These are phyloP conservation scores for Solanum gandarillasii DNA, from an alignment of 257 asterid genomes.

Conservation along the genomic window DNA sequence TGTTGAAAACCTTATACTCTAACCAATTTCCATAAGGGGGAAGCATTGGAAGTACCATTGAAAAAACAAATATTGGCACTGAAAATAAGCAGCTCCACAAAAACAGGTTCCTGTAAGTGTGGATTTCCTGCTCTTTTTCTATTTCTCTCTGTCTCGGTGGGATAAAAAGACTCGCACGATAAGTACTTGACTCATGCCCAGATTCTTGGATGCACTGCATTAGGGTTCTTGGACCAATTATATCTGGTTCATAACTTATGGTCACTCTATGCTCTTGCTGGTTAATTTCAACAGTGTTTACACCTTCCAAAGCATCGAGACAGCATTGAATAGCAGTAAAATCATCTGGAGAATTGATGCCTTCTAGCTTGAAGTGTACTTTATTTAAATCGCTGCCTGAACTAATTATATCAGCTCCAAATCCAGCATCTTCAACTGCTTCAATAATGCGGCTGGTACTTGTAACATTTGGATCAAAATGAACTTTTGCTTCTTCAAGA, in stretches of 20 bases:
- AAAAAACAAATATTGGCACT: constrained; percentile 62
- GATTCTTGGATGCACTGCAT: constrained; percentile 61
- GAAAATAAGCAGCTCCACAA: constrained; percentile 86
- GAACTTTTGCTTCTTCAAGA: constrained; percentile 95
- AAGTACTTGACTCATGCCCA: constrained; percentile 41
- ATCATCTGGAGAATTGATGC: constrained; percentile 49
- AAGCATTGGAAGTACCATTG: constrained; percentile 95
- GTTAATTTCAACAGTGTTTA: constrained; percentile 58
- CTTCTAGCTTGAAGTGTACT: constrained; percentile 64
- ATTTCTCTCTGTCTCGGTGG: constrained; percentile 75
- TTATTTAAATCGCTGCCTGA: constrained; percentile 68
- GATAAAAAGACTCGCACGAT: constrained; percentile 52
- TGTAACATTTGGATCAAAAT: constrained; percentile 79
- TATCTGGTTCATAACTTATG: constrained; percentile 66
- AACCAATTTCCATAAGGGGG: constrained; percentile 95
- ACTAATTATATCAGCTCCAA: constrained; percentile 81
- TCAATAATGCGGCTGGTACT: constrained; percentile 38
- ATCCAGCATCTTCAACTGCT: constrained; percentile 90
- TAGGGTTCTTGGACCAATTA: constrained; percentile 87
- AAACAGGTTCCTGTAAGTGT: constrained; percentile 60
- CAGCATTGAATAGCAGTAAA: constrained; percentile 33
- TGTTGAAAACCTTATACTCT: constrained; percentile 61
- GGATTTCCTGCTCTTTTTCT: constrained; percentile 63
- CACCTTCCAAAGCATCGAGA: constrained; percentile 70
- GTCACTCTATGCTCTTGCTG: constrained; percentile 37